Base-by-base conservation (phyloP, 192 early-diverging fungal species). In the Mortierella claussenii region DNA sequence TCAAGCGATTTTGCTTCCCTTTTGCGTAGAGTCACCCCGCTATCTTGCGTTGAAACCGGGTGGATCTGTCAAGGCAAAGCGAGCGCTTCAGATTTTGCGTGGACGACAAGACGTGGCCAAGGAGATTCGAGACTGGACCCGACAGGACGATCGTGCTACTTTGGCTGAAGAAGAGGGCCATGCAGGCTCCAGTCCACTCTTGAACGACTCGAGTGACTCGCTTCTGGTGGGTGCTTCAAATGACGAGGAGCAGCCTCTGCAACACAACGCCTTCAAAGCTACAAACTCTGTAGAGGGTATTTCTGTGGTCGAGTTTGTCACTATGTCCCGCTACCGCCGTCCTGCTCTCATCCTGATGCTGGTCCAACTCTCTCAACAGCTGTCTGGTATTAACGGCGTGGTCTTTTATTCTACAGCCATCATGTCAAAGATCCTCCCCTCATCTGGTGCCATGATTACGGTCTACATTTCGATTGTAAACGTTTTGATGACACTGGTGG, bases 381-480 rank as follows among this genome's bases (percentile, higher is more conserved):
- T 95, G 64, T 92, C 90, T 36, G 96, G 96, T 24, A 94, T 94
- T 71, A 97, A 95, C 74, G 92, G 91, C 11, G 93, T 95, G 11
- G 91, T 95, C 55, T 95, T 89, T 74, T 97, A 95, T 64, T 94
- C 92, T 0, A 91, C 90, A 9, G 85, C 88, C 24, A 90, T 94
- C 65, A 86, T 94, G 58, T 85, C 82, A 13, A 49, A 65, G 11
- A 83, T 89, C 7, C 79, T 91, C 12, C 90, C 92, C 23, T 82
- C 82, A 23, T 88, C 85, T 10, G 85, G 85, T 17, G 87, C 82
- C 43, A 79, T 89, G 50, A 87, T 97, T 45, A 95, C 96, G 0
- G 82, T 95, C 33, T 89, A 89, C 36, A 90, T 97, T 44, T 90
- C 89, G 33, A 84, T 90, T 10, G 81, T 95, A 56, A 94, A 94